Evolutionary conservation across 805 yeast genomes (phyloP), one percentile per base, ranked within the genome.

Genomic region (Ogataea parapolymorpha): DNA sequence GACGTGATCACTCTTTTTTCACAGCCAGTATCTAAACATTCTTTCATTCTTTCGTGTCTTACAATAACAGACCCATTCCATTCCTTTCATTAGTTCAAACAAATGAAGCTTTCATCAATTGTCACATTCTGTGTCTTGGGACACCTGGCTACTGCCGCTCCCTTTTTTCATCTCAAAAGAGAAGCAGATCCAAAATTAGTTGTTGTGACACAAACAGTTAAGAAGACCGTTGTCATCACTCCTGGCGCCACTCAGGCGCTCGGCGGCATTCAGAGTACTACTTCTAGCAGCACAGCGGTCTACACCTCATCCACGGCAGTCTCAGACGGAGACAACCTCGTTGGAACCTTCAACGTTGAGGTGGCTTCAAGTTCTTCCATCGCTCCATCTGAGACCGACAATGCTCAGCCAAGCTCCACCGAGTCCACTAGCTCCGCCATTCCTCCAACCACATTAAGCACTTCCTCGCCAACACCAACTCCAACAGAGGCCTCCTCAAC

Each of bases 161-260:
- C 63, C 15, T 42, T 49, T 20, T 28, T 37, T 26, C 51, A 43
- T 28, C 51, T 45, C 4, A 50, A 50, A 27, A 50, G 55, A 45
- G 50, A 45, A 7, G 48, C 51, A 2, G 50, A 48, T 25, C 48
- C 55, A 13, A 42, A 49, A n/a, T 27, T 48, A 14, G 46, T 51
- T n/a, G 44, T 42, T n/a, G 60, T 56, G 13, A 55, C 60, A 2
- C 31, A 49, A 33, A 47, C 53, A 14, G 55, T 54, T 20, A 30
- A 45, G 28, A 49, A 49, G 3, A 56, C 61, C 3, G 54, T 56
- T 13, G 32, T 48, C 24, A 49, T 58, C 34, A 48, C 47, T 12
- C 55, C 47, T 5, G 59, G 44, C 28, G 46, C 50, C 4, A 52
- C 55, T 12, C 48, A 48, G 30, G 42, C 44, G 14, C 23, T 51